These are phyloP conservation scores for Candida maesae DNA, from an alignment of 805 yeast species.

Conservation along the genomic window DNA sequence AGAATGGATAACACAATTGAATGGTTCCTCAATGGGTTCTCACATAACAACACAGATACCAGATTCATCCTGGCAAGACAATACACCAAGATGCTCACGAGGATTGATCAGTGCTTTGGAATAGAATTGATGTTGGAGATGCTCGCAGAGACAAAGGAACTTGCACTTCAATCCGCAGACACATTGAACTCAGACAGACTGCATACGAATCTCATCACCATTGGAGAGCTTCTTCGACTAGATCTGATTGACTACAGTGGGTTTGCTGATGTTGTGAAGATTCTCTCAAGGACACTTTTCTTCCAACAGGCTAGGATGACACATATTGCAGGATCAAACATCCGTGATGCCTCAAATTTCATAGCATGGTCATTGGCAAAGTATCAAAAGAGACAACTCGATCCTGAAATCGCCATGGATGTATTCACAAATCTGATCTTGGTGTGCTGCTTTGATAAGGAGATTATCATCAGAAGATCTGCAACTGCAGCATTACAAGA, in stretches of 20 bases:
- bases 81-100: conserved; percentile 43
- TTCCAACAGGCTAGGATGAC: conserved; percentile 56
- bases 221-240: conserved; percentile 31
- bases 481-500: conserved; percentile 88
- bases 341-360: conserved; percentile 83
- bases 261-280: conserved; percentile 13
- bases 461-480: conserved; percentile 72
- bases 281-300: conserved; percentile 46
- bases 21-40: conserved; percentile 41
- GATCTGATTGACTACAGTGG: conserved; percentile 12
- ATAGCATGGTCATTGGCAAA: conserved; percentile 75
- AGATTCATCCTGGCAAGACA: conserved; percentile 68
- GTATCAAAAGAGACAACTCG: conserved; percentile 29
- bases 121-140: conserved; percentile 37
- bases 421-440: conserved; percentile 38
- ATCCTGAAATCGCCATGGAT: conserved; percentile 12
- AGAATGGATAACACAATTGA: conserved; percentile 46
- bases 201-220: conserved; percentile 32
- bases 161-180: conserved; percentile 29
- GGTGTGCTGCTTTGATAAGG: conserved; percentile 65
- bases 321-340: conserved; percentile 55
- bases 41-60: conserved; percentile 48
- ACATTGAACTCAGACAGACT: conserved; percentile 30
- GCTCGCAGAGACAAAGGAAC: conserved; percentile 23
- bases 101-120: conserved; percentile 35